Conservation (phyloP, 2,329 filamentous ascomycete species). For the Trichoderma breve region DNA sequence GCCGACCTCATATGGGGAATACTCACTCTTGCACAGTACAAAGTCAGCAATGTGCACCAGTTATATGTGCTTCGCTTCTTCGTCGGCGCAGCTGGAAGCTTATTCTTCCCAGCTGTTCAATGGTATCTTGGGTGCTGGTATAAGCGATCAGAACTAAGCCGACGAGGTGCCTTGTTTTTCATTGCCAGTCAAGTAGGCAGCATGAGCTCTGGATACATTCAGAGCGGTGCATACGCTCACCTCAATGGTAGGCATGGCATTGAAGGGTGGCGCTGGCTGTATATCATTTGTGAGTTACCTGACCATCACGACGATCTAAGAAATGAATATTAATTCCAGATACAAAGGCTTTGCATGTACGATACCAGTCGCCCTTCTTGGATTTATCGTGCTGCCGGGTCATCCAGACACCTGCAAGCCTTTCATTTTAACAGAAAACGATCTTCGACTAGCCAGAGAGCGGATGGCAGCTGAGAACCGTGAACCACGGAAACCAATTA, state of each 20-base stretch:
- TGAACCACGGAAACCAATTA: slow-evolving; percentile 30
- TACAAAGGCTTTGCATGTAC: slow-evolving; percentile 34
- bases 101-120: slow-evolving; percentile 36
- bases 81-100: slow-evolving; percentile 36
- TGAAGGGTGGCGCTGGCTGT: slow-evolving; percentile 46
- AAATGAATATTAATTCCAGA: background rate
- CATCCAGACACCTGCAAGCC: slow-evolving; percentile 30
- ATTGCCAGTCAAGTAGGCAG: slow-evolving; percentile 42
- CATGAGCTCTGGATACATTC: slow-evolving; percentile 45
- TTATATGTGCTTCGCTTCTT: slow-evolving; percentile 42
- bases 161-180: slow-evolving; percentile 40
- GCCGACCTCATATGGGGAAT: slow-evolving; percentile 33
- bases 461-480: slow-evolving; percentile 33
- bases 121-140: slow-evolving; percentile 44
- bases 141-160: slow-evolving; percentile 39
- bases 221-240: slow-evolving; percentile 38
- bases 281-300: slow-evolving; percentile 37
- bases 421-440: slow-evolving; percentile 29
- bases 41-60: slow-evolving; percentile 32
- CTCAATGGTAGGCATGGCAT: slow-evolving; percentile 38
- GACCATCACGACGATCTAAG: background rate
- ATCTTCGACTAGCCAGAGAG: slow-evolving; percentile 30
- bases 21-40: slow-evolving; percentile 25
- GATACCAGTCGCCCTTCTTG: slow-evolving; percentile 32
- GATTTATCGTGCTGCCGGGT: slow-evolving; percentile 35